Conservation (phyloP, 2,329 filamentous ascomycete genomes). For the Penicillium brevicompactum region DNA sequence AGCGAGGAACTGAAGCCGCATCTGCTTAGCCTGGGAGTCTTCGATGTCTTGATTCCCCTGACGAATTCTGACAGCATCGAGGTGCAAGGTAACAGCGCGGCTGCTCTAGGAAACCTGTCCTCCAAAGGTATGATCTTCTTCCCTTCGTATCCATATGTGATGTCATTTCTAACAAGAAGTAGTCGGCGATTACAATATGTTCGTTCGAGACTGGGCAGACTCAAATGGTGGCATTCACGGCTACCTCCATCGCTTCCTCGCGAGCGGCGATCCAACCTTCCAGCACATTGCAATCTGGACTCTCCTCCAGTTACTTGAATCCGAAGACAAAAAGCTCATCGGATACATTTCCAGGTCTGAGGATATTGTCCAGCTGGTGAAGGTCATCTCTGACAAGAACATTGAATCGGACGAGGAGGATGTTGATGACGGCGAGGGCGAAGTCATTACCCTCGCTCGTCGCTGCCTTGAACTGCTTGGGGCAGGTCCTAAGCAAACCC, state of each 20-base stretch:
- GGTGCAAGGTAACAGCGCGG: slow-evolving; percentile 96
- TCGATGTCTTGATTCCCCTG: slow-evolving; percentile 92
- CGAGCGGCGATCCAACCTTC: slow-evolving; percentile 93
- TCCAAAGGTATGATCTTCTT: slow-evolving; percentile 74
- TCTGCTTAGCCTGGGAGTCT: slow-evolving; percentile 86
- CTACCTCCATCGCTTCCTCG: slow-evolving; percentile 89
- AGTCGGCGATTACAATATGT: slow-evolving; percentile 97
- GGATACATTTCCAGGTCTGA: slow-evolving; percentile 85
- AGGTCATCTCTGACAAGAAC: slow-evolving; percentile 84
- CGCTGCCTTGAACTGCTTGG: slow-evolving; percentile 85
- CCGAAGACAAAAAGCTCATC: slow-evolving; percentile 87
- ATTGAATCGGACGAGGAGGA: slow-evolving; percentile 85
- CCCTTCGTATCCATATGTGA: neutral
- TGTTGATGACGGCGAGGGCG: slow-evolving; percentile 86
- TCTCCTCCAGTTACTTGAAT: slow-evolving; percentile 89
- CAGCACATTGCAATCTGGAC: slow-evolving; percentile 99
- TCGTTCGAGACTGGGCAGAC: slow-evolving; percentile 90
- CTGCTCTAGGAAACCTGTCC: slow-evolving; percentile 90
- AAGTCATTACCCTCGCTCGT: slow-evolving; percentile 88
- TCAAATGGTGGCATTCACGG: slow-evolving; percentile 94
- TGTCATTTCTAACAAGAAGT: slow-evolving; percentile 22
- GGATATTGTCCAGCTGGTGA: slow-evolving; percentile 89
- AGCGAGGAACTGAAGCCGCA: slow-evolving; percentile 95
- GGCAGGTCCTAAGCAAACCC: slow-evolving; percentile 71
- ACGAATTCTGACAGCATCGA: slow-evolving; percentile 96